Conservation (phyloP, 1,284 basidiomycete species). For the Ustilago shanxiensis region DNA sequence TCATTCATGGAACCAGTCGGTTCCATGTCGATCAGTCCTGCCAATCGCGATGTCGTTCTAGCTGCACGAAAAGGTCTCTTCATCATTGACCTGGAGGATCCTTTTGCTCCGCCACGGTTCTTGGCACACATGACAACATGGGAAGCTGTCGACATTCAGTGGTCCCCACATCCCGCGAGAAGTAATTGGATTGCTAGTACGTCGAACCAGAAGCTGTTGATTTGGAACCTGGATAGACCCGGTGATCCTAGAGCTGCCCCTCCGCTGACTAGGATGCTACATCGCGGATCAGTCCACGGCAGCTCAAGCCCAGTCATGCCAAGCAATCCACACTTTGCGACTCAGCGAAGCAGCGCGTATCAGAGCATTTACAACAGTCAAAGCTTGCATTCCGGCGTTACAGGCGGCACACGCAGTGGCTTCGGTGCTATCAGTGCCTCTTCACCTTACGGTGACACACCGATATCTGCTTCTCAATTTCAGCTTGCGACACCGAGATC, state of each 20-base stretch:
- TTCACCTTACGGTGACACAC: constrained; percentile 33
- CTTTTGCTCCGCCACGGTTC: constrained; percentile 87
- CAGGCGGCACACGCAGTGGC: constrained; percentile 42
- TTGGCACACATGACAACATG: constrained; percentile 95
- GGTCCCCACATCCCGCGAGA: constrained; percentile 89
- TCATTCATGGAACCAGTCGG: constrained; percentile 65
- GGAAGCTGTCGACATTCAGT: constrained; percentile 94
- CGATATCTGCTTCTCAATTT: constrained; percentile 24
- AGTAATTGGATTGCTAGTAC: constrained; percentile 94
- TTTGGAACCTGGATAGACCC: constrained; percentile 85
- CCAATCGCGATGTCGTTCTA: constrained; percentile 67
- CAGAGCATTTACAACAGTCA: constrained; percentile 46
- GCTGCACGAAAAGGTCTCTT: constrained; percentile 86
- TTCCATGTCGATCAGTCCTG: constrained; percentile 68
- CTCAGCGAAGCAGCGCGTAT: constrained; percentile 40
- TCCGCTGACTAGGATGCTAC: constrained; percentile 23
- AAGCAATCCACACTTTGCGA: constrained; percentile 33
- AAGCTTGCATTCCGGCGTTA: constrained; percentile 38
- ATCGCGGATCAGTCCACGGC: constrained; percentile 35
- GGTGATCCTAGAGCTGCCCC: constrained; percentile 43
- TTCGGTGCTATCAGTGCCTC: constrained; percentile 27
- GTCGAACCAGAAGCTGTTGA: constrained; percentile 92
- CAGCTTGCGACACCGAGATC: constrained; percentile 26
- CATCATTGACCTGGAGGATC: constrained; percentile 91
- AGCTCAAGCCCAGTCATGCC: constrained; percentile 41